Conservation (phyloP, 164 flowering plant species). For the Tetracentron sinense region DNA sequence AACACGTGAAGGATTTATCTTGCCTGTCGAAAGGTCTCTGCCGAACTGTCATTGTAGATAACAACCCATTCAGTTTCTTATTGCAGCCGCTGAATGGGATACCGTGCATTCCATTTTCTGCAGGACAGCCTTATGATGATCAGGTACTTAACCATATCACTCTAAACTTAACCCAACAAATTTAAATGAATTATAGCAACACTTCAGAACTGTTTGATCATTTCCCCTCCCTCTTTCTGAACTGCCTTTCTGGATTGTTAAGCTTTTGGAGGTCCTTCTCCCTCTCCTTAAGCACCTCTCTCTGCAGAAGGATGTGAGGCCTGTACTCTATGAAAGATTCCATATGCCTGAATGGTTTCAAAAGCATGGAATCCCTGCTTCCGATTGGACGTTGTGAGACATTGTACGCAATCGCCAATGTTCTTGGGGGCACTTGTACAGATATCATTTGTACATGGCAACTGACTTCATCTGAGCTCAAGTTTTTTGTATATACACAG, state of each 20-base stretch:
- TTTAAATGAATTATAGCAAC: background rate
- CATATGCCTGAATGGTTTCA: slow-evolving; percentile 98
- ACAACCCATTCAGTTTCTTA: slow-evolving; percentile 95
- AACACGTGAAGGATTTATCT: slow-evolving; percentile 91
- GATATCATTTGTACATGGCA: background rate
- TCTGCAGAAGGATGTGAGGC: slow-evolving; percentile 72
- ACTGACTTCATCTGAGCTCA: background rate
- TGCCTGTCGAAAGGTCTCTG: slow-evolving; percentile 65
- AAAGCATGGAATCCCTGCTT: slow-evolving; percentile 74
- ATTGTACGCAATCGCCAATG: no score
- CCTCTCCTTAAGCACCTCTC: slow-evolving; percentile 86
- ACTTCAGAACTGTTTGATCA: background rate
- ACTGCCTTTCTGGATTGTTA: slow-evolving; percentile 7
- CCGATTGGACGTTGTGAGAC: slow-evolving; percentile 29
- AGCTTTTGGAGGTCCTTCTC: slow-evolving; percentile 86
- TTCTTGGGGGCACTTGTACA: background rate
- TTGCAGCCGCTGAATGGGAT: slow-evolving; percentile 92
- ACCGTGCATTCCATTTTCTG: slow-evolving; percentile 91
- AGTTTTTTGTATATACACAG: background rate
- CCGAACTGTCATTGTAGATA: slow-evolving; percentile 82
- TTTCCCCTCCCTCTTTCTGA: background rate
- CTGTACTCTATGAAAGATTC: slow-evolving; percentile 68
- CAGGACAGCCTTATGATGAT: slow-evolving; percentile 76
- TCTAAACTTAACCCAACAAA: background rate
- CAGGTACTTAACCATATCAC: slow-evolving; percentile 49